Conservation (phyloP, 139 green algal genomes). For the Mychonastes homosphaera region DNA sequence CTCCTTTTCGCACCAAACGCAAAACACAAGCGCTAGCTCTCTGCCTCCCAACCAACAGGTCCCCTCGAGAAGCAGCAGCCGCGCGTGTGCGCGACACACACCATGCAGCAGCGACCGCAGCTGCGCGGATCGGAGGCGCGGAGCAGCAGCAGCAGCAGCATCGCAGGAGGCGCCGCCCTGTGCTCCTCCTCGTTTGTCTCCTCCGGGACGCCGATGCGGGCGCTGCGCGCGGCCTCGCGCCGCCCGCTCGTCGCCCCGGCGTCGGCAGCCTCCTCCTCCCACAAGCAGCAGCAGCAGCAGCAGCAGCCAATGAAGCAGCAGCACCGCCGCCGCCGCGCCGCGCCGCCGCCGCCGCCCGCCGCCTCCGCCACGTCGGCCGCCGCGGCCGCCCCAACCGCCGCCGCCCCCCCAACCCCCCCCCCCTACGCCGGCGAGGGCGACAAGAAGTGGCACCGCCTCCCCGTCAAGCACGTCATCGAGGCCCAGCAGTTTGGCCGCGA, state of each 20-base stretch:
- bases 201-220: background rate
- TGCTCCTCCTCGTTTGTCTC: no score
- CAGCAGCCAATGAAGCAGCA: background rate
- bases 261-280: background rate
- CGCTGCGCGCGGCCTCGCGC: no score
- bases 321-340: background rate
- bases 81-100: no score
- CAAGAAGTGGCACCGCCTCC: constrained; percentile 24
- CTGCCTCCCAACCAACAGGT: no score
- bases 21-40: no score
- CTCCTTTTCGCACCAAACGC: no score
- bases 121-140: no score
- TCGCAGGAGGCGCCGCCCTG: no score
- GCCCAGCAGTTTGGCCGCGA: constrained; percentile 81
- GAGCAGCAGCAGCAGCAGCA: no score
- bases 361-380: background rate
- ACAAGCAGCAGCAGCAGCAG: background rate
- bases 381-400: background rate
- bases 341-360: no score
- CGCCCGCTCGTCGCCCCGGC: background rate
- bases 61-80: no score
- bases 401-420: background rate
- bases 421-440: background rate
- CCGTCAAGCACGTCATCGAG: constrained; percentile 51
- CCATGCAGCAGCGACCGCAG: no score